Base-by-base conservation (phyloP, 2,329 filamentous ascomycete species). In the Microdochium paspali region DNA sequence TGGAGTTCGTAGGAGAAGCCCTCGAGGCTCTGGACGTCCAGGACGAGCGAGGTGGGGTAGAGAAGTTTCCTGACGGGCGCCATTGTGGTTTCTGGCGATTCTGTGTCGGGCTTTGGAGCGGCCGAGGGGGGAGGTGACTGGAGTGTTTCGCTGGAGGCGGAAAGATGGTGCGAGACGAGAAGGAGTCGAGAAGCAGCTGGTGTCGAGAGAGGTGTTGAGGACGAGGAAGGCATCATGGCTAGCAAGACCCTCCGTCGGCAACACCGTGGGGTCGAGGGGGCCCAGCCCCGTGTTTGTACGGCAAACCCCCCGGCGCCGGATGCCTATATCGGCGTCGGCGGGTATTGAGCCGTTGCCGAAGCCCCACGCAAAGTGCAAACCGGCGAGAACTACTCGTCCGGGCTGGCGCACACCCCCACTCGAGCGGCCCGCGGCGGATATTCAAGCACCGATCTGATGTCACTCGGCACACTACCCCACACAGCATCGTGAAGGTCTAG, bases 11-110 rank as follows among this genome's bases (percentile, higher is more conserved):
- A 71, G 44, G 72, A 68, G 68, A 80, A 83, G 56, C 79, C 80
- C 54, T 81, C 64, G 50, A 84, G 70, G 58, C 65, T 68, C 51
- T 70, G 52, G 50, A 72, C 56, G 66, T 83, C 72, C 61, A 84
- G 72, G 46, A 66, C 67, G 51, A 84, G 70, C 3, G 79, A 82
- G 47, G 77, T 83, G 45, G 80, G 80, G 66, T 84, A 83, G 53
- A 84, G 77, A 54, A 84, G 76, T 68, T 84, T 84, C 78, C 35
- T n/a, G 15, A 10, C 13, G 15, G 15, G 35, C 10, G 35, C 15
- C 35, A 40, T 40, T 40, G 35, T 40, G 35, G 35, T 21, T 40
- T n/a, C 6, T 40, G 35, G 6, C 13, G 15, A 18, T 6, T 40
- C 35, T 40, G 35, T n/a, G 18, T 10, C 6, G 6, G 35, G 18